phyloP scores from a whole-genome alignment of 805 yeast species.

The Ogataea allantospora region DNA sequence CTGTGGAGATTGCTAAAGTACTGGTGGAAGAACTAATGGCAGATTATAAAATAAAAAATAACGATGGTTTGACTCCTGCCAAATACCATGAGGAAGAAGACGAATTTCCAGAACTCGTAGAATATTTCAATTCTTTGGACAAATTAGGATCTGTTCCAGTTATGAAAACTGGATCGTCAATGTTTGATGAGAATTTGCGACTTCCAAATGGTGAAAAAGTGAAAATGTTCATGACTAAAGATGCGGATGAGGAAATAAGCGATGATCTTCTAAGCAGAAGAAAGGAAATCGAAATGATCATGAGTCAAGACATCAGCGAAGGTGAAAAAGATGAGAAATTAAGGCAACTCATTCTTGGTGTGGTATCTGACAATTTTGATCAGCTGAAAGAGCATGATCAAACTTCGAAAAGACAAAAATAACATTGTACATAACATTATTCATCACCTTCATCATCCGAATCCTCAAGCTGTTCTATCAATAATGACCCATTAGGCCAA shows the following conservation, averaged over 20 bases:
- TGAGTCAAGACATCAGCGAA: constrained; percentile 45
- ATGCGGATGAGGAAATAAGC: constrained; percentile 34
- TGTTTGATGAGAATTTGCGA: constrained; percentile 14
- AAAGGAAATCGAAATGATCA: constrained; percentile 62
- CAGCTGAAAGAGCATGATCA: constrained; percentile 18
- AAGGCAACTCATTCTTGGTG: constrained; percentile 61
- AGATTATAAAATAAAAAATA: constrained; percentile 59
- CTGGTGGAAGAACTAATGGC: constrained; percentile 70
- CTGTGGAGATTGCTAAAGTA: constrained; percentile 56
- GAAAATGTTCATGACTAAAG: constrained; percentile 55
- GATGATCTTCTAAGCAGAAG: constrained; percentile 57
- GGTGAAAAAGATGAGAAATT: constrained; percentile 81
- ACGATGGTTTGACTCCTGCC: constrained; percentile 72
- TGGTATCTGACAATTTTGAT: constrained; percentile 49
- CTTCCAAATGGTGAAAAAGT: constrained; percentile 45
- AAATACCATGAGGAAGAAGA: constrained; percentile 79
- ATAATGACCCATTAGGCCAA: constrained; percentile 40
- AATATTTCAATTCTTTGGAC: constrained; percentile 52
- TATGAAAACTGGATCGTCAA: constrained; percentile 11
- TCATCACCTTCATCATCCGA: constrained; percentile 14
- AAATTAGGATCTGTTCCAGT: constrained; percentile 21
- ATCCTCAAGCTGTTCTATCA: constrained; percentile 31
- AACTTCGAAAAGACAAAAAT: constrained; percentile 25
- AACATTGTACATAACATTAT: background rate
- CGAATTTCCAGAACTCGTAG: constrained; percentile 76